Evolutionary conservation across 2,329 filamentous ascomycete genomes (phyloP).

Genomic region (Aspergillus thermomutatus): DNA sequence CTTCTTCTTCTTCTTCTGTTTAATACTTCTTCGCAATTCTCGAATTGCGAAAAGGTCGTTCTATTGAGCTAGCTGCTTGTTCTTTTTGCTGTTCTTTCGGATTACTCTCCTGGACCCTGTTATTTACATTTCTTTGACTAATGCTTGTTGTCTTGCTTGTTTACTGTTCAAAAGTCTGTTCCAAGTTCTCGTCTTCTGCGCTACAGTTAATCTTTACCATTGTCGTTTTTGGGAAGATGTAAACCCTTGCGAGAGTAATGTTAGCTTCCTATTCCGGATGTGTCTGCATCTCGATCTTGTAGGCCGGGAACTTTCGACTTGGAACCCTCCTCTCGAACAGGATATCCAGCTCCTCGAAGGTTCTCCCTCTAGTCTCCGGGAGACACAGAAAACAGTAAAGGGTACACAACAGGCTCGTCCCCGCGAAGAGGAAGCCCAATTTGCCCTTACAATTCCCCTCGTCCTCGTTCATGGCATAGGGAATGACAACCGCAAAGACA

Average conservation of each 20-base stretch:
- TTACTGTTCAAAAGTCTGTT: background rate
- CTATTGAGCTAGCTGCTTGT: too few species aligned
- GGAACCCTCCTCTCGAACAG: slow-evolving; percentile 24
- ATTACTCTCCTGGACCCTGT: background rate
- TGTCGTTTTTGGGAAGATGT: background rate
- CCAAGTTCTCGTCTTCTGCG: background rate
- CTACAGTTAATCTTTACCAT: background rate
- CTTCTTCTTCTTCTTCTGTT: too few species aligned
- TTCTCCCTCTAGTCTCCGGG: slow-evolving; percentile 29
- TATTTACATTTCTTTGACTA: background rate
- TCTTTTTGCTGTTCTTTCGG: background rate
- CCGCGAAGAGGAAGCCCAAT: slow-evolving; percentile 31
- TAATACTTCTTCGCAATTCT: too few species aligned
- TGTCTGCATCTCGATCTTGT: background rate
- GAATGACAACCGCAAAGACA: slow-evolving; percentile 30
- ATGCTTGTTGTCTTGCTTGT: background rate
- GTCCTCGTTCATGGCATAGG: slow-evolving; percentile 33
- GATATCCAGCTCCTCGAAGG: slow-evolving; percentile 30
- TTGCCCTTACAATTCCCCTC: slow-evolving; percentile 29
- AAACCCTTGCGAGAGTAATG: background rate
- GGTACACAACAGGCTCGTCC: slow-evolving; percentile 18
- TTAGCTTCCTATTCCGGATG: background rate
- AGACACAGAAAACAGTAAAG: slow-evolving; percentile 31
- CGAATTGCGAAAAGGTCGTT: too few species aligned
- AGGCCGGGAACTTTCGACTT: slow-evolving; percentile 19